Evolutionary conservation across 306 rosid species (phyloP), one percentile per base, ranked within the genome.

Genomic region (Lupinus albus): DNA sequence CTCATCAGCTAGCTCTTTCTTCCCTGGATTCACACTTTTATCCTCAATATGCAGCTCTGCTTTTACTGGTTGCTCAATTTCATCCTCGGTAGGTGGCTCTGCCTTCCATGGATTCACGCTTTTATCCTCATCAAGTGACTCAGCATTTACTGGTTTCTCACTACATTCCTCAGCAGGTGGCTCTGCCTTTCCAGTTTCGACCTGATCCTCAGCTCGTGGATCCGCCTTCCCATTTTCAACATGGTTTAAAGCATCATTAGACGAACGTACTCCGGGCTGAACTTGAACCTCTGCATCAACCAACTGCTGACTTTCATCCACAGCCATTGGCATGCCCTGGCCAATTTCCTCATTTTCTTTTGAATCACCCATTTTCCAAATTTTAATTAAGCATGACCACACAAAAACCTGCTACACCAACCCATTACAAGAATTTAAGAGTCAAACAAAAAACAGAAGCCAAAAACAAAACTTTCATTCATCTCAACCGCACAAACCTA

Each of bases 321-420:
- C 55, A 32, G 13, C 62, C 36, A 20, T 59, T 10, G 76, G 64
- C 44, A 36, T 55, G 0, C 65, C 69, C 53, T 73, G 74, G 35
- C 61, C 74, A 78, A 50, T 54, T 67, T 71, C 84, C 68, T 70
- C 76, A 1, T 75, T 82, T 44, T 73, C 93, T 72, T 80, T 78
- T 39, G 85, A 47, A 62, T 80, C 84, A 82, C 81, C 75, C 98
- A 89, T 92, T 76, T 82, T 25, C 61, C 64, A 45, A 72, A 78
- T 66, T 84, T 33, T 2, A 75, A 63, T 35, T 30, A 61, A 21
- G 64, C 80, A 76, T 58, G 42, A 64, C 75, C 58, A 50, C 64
- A 68, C 30, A 25, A 4, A 33, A 65, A 75, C 62, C 62, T 65
- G 60, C 84, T 71, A 74, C 67, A 70, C 46, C 69, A 61, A 62